Evolutionary conservation across 371 early-diverging fungal genomes (phyloP), one percentile per base, ranked within the genome.

Genomic region (Zychaea mexicana): DNA sequence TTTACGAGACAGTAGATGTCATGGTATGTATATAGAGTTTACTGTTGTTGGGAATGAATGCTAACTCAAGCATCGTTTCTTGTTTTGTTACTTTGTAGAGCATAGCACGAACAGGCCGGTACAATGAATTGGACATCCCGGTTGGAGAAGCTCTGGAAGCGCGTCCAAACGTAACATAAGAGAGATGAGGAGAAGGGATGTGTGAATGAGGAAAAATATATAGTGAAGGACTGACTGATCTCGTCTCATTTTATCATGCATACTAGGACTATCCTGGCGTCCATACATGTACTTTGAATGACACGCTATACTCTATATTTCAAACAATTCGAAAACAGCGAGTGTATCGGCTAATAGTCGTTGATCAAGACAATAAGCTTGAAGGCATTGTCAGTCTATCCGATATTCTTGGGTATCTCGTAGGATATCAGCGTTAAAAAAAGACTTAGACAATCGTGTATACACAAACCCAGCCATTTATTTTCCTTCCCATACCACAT

Each of bases 1-100:
- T 96, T 42, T 97, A 94, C 74, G 96, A 95, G 71, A 92, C 94
- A 31, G 92, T 93, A 19, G 98, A 98, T 80, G 93, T 96, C 28
- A 89, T 96, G 87, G 92, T 95, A 85, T 64, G 81, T 31, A n/a
- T 3, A 28, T 22, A 47, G 31, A 0, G 33, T 33, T 12, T 33
- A 12, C 33, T 33, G 5, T 33, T 33, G 5, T 24, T 36, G 46
- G 30, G 31, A 58, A 27, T 47, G n/a, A 21, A 60, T 5, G 39
- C n/a, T 21, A 36, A 39, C 9, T 24, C 17, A 27, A 58, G 8
- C 26, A 10, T 26, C 28, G 36, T 42, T 42, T 17, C n/a, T 42
- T 42, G 42, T 7, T 13, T 12, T n/a, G n/a, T n/a, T n/a, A n/a
- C n/a, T 17, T 1, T 33, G 54, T 53, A 82, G 84, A 83, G 83